phyloP scores from a whole-genome alignment of 1,284 basidiomycete genomes.

The Rhodotorula glutinis region DNA sequence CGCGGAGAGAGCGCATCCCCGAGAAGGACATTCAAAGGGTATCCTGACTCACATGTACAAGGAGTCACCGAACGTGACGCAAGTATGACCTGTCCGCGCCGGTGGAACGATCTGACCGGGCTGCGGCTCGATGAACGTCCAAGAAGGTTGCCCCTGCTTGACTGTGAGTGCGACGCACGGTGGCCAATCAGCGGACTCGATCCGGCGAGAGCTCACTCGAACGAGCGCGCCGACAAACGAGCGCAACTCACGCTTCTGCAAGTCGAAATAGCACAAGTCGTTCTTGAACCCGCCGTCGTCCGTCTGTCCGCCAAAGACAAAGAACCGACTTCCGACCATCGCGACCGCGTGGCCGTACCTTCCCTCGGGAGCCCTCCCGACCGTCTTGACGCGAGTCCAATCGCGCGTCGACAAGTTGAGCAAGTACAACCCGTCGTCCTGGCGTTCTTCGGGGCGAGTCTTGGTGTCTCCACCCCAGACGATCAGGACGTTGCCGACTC shows the following conservation, averaged over 20 bases:
- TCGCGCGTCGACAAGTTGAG: constrained; percentile 89
- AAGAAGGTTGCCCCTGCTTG: constrained; percentile 47
- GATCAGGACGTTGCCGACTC: constrained; percentile 92
- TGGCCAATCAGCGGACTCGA: not conserved
- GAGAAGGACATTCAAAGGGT: no score
- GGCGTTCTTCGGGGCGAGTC: constrained; percentile 68
- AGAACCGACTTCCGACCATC: constrained; percentile 88
- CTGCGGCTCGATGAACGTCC: constrained; percentile 43
- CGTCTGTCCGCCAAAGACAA: constrained; percentile 96
- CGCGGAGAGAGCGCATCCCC: no score
- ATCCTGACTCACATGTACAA: constrained; percentile 68
- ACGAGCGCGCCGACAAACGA: not conserved
- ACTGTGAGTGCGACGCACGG: constrained; percentile 50
- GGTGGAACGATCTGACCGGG: constrained; percentile 82
- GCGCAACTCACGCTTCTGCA: constrained; percentile 80
- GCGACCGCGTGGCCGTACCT: constrained; percentile 94
- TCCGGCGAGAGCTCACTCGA: not conserved
- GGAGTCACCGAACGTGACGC: constrained; percentile 78
- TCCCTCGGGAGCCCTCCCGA: constrained; percentile 70
- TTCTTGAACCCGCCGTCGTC: constrained; percentile 78
- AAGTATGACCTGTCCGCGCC: constrained; percentile 86
- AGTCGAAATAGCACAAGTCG: constrained; percentile 95
- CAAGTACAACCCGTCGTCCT: constrained; percentile 93
- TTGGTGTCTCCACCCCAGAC: constrained; percentile 98
- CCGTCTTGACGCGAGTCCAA: constrained; percentile 83